Evolutionary conservation across 2,329 filamentous ascomycete genomes (phyloP).

Genomic region (Diaporthe sp.): DNA sequence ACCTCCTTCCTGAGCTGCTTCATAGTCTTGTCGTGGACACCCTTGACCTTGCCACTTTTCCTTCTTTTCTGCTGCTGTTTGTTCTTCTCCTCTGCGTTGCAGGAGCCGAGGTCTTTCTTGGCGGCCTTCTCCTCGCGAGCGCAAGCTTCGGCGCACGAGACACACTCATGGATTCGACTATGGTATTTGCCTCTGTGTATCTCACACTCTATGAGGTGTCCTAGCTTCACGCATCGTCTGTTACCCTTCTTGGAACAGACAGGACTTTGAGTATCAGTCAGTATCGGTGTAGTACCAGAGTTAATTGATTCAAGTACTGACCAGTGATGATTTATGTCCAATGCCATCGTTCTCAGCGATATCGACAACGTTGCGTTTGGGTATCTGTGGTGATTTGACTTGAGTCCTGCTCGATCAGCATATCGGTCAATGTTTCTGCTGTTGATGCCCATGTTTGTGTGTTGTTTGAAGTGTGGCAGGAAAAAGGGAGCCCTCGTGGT

Average conservation of each 20-base stretch:
- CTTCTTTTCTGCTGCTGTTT: background rate
- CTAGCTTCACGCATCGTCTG: slow-evolving; percentile 32
- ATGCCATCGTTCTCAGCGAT: background rate
- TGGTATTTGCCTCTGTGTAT: slow-evolving; percentile 28
- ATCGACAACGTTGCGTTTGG: background rate
- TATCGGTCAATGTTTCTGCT: background rate
- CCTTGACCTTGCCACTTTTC: slow-evolving; percentile 17
- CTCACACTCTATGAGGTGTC: slow-evolving; percentile 34
- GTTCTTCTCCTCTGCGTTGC: background rate
- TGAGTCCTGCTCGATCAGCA: background rate
- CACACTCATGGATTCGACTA: slow-evolving; percentile 16
- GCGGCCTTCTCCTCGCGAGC: slow-evolving; percentile 18
- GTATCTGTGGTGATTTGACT: background rate
- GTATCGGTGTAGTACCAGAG: background rate
- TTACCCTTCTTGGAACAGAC: slow-evolving; percentile 39
- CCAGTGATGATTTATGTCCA: slow-evolving; percentile 33
- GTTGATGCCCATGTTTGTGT: background rate
- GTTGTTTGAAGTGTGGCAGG: background rate
- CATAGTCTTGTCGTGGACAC: slow-evolving; percentile 12
- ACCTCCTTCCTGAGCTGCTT: slow-evolving; percentile 30
- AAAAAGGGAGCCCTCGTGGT: background rate
- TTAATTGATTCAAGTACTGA: background rate
- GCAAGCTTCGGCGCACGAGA: slow-evolving; percentile 26
- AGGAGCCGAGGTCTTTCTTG: background rate
- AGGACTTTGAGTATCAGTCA: slow-evolving; percentile 18